A percentile compares a stretch with the other conserved stretches of the same genome.
phyloP scores from a whole-genome alignment of 345 rosid species.

The Citrus reticulata region DNA sequence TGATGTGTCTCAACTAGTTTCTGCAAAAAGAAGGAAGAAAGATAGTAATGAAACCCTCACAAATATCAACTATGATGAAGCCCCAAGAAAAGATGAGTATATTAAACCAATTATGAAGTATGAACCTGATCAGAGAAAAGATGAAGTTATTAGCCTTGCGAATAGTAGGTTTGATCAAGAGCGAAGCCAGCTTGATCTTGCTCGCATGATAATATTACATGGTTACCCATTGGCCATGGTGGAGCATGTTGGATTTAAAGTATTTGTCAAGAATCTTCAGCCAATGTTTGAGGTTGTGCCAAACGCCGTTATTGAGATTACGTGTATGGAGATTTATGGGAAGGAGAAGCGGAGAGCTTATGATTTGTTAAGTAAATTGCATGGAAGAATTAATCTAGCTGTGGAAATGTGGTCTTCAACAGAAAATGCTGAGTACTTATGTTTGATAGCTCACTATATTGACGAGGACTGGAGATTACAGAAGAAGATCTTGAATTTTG shows the following conservation, averaged over 20 bases:
- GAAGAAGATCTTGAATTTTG: constrained; percentile 73
- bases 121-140: constrained; percentile 72
- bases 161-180: constrained; percentile 77
- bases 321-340: constrained; percentile 70
- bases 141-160: constrained; percentile 58
- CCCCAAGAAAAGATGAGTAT: constrained; percentile 67
- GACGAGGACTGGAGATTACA: constrained; percentile 86
- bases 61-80: constrained; percentile 58
- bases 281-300: constrained; percentile 75
- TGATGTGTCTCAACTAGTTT: constrained; percentile 82
- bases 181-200: constrained; percentile 72
- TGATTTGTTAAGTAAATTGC: constrained; percentile 49
- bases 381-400: constrained; percentile 70
- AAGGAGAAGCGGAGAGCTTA: constrained; percentile 78
- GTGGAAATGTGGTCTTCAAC: constrained; percentile 75
- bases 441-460: constrained; percentile 69
- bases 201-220: constrained; percentile 88
- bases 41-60: constrained; percentile 53
- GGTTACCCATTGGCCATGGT: constrained; percentile 79
- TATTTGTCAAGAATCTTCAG: constrained; percentile 86
- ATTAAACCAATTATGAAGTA: constrained; percentile 56
- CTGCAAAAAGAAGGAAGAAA: constrained; percentile 73
- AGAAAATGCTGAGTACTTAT: constrained; percentile 53
- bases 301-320: constrained; percentile 47
- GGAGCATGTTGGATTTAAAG: constrained; percentile 88